phyloP scores from a whole-genome alignment of 139 green algal species.

The Coelastrella sp. region DNA sequence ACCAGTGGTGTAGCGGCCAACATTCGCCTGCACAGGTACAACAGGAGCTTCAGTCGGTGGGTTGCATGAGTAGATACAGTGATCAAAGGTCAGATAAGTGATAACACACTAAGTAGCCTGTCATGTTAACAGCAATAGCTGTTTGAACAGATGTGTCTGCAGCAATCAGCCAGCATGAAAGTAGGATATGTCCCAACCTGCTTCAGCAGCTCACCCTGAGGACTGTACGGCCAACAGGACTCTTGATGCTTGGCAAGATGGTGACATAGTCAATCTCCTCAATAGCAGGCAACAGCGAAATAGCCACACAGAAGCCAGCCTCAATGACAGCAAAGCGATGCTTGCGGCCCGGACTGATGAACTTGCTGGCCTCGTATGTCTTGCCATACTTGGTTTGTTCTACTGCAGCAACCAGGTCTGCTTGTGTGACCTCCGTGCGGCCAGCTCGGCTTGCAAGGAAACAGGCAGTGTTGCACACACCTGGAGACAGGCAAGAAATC shows the following conservation, averaged over 20 bases:
- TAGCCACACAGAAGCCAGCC: slow-evolving; percentile 76
- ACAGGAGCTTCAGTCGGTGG: not conserved
- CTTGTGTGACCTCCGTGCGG: slow-evolving; percentile 62
- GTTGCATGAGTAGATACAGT: no score
- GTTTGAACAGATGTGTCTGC: no score
- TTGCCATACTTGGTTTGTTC: slow-evolving; percentile 61
- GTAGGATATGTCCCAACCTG: no score
- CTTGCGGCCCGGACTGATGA: slow-evolving; percentile 61
- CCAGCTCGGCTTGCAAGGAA: slow-evolving; percentile 74
- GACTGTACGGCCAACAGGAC: slow-evolving; percentile 85
- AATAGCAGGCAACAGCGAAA: slow-evolving; percentile 87
- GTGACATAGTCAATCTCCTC: slow-evolving; percentile 85
- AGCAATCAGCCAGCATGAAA: no score
- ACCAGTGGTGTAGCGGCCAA: slow-evolving; percentile 67
- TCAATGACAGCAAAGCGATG: slow-evolving; percentile 78
- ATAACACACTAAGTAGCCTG: no score
- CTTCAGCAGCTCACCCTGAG: slow-evolving; percentile 60
- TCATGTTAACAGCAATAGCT: no score
- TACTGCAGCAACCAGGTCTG: slow-evolving; percentile 75
- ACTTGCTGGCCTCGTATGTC: slow-evolving; percentile 56
- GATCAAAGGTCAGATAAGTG: no score
- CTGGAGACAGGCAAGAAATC: slow-evolving; percentile 5
- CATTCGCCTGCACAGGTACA: slow-evolving; percentile 51
- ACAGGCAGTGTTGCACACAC: slow-evolving; percentile 82
- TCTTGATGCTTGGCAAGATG: slow-evolving; percentile 79